These are phyloP conservation scores for Trametes villosa DNA, from an alignment of 768 basidiomycete genomes.

Conservation along the genomic window DNA sequence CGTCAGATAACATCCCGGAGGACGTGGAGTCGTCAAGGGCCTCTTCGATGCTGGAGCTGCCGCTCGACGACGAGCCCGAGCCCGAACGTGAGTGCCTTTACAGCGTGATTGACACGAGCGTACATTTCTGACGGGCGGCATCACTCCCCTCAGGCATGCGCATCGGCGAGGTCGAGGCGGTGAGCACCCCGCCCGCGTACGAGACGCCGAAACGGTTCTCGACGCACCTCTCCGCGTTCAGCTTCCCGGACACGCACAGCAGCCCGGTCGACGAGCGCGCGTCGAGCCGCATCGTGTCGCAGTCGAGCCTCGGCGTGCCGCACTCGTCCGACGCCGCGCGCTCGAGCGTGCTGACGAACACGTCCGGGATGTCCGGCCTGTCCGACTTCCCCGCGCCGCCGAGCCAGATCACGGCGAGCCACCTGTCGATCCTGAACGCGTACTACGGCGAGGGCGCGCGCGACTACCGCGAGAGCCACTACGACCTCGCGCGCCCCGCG, in stretches of 20 bases:
- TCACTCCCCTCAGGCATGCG: slow-evolving; percentile 47
- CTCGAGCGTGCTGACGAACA: slow-evolving; percentile 62
- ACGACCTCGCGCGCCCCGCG: slow-evolving; percentile 10
- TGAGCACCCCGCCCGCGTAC: slow-evolving; percentile 53
- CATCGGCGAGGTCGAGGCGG: slow-evolving; percentile 54
- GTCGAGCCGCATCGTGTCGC: slow-evolving; percentile 26
- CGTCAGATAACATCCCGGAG: slow-evolving; percentile 38
- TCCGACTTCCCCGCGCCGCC: slow-evolving; percentile 78
- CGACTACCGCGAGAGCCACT: slow-evolving; percentile 16
- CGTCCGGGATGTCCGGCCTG: slow-evolving; percentile 69
- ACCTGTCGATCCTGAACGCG: slow-evolving; percentile 48
- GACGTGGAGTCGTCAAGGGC: slow-evolving; percentile 41
- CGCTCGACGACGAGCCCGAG: slow-evolving; percentile 43
- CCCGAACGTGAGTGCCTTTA: slow-evolving; percentile 39
- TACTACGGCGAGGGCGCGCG: slow-evolving; percentile 42
- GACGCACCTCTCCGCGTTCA: slow-evolving; percentile 32
- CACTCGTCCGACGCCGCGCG: slow-evolving; percentile 41
- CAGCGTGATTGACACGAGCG: slow-evolving; percentile 14
- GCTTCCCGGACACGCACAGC: slow-evolving; percentile 16
- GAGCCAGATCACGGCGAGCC: slow-evolving; percentile 33
- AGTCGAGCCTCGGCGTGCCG: slow-evolving; percentile 29
- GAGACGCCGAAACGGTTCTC: slow-evolving; percentile 43
- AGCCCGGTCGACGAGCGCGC: slow-evolving; percentile 4
- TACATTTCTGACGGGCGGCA: slow-evolving; percentile 4
- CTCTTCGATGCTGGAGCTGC: slow-evolving; percentile 39